Evolutionary conservation across 148 eudicot genomes (phyloP), one percentile per base, ranked within the genome.

Genomic region (Vaccinium macrocarpon): DNA sequence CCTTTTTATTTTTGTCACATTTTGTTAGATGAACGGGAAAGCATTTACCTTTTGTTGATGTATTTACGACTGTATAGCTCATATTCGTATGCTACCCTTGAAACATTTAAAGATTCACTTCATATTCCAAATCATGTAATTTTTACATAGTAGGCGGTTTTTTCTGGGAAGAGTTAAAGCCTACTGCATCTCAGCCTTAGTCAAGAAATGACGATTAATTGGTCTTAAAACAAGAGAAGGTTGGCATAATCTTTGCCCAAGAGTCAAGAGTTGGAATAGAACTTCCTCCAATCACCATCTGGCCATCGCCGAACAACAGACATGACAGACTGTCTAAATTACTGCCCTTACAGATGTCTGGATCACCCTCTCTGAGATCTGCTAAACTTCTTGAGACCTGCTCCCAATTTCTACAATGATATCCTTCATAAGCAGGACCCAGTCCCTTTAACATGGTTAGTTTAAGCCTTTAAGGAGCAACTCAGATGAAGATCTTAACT

Each of bases 291-390:
- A 71, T 71, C 48, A 9, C 35, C 76, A 71, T 71, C 76, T 9
- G 3, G 21, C 48, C 76, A 32, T 32, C 21, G 18, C 46, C 35
- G 76, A 71, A 15, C 48, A 71, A 48, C 76, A 29, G 48, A 71
- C 21, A 35, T 35, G 76, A 71, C 48, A 5, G 48, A 71, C 3
- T 4, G 5, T 71, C 19, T 71, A 14, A 71, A 35, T 71, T 32
- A 71, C 76, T 15, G 76, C 76, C 76, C 76, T 32, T 71, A 14
- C 19, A 71, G 48, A 71, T 71, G 48, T 71, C 46, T 71, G 76
- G 75, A 3, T 27, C 76, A 71, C n/a, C 42, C 46, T 71, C 76
- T 68, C 75, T 32, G 2, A 29, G 75, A 32, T 71, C 75, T 71
- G 21, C 46, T 71, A 15, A 71, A 71, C 19, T 29, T 29, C 32